phyloP scores from a whole-genome alignment of 202 grass and related monocot species.

The Panicum virgatum region DNA sequence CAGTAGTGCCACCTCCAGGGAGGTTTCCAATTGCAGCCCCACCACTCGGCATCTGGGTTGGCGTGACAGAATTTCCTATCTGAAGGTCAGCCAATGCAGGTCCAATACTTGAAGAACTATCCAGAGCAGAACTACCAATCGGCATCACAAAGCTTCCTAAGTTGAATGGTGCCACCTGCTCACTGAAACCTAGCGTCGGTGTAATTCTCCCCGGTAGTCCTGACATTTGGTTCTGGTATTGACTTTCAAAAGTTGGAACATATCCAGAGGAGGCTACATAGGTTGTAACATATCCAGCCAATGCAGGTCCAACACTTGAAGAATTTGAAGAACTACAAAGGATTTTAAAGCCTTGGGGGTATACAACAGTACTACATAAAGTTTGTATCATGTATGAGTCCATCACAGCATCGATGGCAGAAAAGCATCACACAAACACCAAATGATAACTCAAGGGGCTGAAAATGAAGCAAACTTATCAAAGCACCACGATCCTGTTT shows the following conservation, averaged over 20 bases:
- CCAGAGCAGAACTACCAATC: background rate
- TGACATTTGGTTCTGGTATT: slow-evolving; percentile 15
- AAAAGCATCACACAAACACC: no score
- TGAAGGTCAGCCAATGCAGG: background rate
- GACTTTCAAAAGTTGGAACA: slow-evolving; percentile 3
- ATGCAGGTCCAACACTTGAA: slow-evolving; percentile 1
- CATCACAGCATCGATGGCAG: no score
- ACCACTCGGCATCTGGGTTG: background rate
- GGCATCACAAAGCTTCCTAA: slow-evolving; percentile 6
- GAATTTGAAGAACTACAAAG: no score
- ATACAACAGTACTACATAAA: no score
- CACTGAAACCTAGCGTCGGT: background rate
- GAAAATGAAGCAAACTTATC: no score
- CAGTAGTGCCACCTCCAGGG: no score
- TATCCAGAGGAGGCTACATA: background rate
- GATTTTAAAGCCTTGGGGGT: no score
- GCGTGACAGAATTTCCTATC: background rate
- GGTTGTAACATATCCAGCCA: no score
- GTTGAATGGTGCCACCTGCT: no score
- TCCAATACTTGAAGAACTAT: slow-evolving; percentile 21
- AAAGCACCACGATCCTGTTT: no score
- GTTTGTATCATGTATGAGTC: no score
- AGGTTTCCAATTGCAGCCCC: background rate
- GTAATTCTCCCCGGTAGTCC: background rate
- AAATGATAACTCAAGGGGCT: no score